phyloP scores from a whole-genome alignment of 441 rosid genomes.

The Aleurites moluccanus region DNA sequence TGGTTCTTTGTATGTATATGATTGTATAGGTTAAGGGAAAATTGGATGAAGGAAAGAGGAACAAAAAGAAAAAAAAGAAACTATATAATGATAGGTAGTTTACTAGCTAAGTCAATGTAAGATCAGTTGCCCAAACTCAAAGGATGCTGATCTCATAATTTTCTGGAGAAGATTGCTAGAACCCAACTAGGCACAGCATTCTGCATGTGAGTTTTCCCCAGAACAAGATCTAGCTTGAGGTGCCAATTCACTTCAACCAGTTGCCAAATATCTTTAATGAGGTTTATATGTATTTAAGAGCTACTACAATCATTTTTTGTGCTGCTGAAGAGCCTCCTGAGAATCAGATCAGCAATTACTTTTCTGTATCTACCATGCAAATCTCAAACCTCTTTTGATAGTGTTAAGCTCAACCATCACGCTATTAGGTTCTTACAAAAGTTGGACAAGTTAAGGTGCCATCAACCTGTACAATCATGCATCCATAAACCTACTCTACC shows the following conservation, averaged over 20 bases:
- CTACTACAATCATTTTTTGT: background rate
- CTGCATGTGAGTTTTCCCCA: background rate
- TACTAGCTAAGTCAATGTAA: background rate
- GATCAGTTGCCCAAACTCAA: background rate
- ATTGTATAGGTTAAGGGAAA: too few species aligned
- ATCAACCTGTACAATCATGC: background rate
- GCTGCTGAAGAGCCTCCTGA: background rate
- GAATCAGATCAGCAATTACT: background rate
- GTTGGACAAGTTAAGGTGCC: background rate
- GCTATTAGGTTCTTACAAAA: background rate
- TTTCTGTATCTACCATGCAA: background rate
- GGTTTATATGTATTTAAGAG: background rate
- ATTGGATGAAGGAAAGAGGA: background rate
- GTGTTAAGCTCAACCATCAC: background rate
- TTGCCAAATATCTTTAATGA: background rate
- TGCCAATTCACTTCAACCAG: background rate
- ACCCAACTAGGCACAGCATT: background rate
- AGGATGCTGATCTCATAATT: background rate
- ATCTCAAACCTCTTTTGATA: background rate
- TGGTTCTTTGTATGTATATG: background rate
- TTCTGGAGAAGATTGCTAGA: background rate
- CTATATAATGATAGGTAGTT: too few species aligned
- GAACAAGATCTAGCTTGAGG: constrained; percentile 5
- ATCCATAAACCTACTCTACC: background rate
- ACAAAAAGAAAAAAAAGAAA: too few species aligned